These are phyloP conservation scores for Solanum stenotomum DNA, from an alignment of 257 asterid species.

Conservation along the genomic window DNA sequence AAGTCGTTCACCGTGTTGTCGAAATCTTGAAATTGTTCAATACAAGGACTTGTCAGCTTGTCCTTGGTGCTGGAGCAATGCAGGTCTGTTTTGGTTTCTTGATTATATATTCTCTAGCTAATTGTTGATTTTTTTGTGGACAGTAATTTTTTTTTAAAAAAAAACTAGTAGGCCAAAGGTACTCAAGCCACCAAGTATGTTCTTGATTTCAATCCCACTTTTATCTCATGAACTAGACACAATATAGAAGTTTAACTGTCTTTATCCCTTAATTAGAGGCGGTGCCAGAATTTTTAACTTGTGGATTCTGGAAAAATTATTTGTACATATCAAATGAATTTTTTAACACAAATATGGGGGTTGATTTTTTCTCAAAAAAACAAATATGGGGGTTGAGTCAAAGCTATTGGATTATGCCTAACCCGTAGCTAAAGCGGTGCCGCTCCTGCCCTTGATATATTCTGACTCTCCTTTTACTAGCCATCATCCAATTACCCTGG, in stretches of 20 bases:
- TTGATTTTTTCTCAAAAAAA: neutral
- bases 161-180: neutral
- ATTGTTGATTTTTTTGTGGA: neutral
- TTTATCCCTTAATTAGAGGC: neutral
- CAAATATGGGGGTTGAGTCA: neutral
- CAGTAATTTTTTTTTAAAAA: neutral
- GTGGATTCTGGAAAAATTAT: neutral
- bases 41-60: conserved; percentile 95
- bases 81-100: conserved; percentile 44
- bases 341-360: neutral
- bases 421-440: neutral
- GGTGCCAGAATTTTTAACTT: neutral
- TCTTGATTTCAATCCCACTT: neutral
- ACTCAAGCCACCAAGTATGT: neutral
- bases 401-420: neutral
- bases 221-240: neutral
- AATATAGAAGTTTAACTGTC: neutral
- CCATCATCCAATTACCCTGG: neutral
- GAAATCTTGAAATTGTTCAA: conserved; percentile 89
- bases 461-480: neutral
- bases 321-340: neutral
- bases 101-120: neutral
- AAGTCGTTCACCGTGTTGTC: conserved; percentile 87
- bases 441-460: neutral
- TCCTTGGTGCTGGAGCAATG: conserved; percentile 98